phyloP scores from a whole-genome alignment of 805 yeast genomes.

The Scheffersomyces coipomensis region DNA sequence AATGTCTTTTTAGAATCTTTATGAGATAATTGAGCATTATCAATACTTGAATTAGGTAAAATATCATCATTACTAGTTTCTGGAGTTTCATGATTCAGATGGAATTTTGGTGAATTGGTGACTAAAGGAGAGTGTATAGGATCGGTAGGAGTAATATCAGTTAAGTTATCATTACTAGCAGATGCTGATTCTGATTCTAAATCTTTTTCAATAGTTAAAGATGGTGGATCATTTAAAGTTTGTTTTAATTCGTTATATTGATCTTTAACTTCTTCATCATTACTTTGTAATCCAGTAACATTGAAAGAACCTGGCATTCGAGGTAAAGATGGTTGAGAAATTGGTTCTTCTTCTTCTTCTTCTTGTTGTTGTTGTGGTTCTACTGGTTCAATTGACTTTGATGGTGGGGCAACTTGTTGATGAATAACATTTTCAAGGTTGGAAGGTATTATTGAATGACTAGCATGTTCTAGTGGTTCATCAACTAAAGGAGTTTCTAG shows the following conservation, averaged over 20 bases:
- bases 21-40: no score
- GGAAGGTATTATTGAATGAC: not conserved
- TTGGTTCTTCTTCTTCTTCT: not conserved
- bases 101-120: not conserved
- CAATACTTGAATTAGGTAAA: no score
- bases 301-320: slow-evolving; percentile 18
- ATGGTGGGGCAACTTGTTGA: not conserved
- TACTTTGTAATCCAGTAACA: slow-evolving; percentile 10
- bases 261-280: slow-evolving; percentile 9
- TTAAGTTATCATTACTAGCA: not conserved
- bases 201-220: not conserved
- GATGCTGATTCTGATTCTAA: not conserved
- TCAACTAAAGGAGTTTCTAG: no score
- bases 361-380: not conserved
- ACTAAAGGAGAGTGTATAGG: not conserved
- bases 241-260: slow-evolving; percentile 11
- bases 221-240: slow-evolving; percentile 3
- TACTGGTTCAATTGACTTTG: not conserved
- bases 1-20: not conserved
- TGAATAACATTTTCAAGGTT: no score
- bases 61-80: not conserved
- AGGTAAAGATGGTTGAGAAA: slow-evolving; percentile 3
- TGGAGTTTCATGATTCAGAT: not conserved
- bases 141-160: not conserved
- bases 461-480: not conserved